Base-by-base conservation (phyloP, 768 basidiomycete species). In the Phylloporus arenicola region DNA sequence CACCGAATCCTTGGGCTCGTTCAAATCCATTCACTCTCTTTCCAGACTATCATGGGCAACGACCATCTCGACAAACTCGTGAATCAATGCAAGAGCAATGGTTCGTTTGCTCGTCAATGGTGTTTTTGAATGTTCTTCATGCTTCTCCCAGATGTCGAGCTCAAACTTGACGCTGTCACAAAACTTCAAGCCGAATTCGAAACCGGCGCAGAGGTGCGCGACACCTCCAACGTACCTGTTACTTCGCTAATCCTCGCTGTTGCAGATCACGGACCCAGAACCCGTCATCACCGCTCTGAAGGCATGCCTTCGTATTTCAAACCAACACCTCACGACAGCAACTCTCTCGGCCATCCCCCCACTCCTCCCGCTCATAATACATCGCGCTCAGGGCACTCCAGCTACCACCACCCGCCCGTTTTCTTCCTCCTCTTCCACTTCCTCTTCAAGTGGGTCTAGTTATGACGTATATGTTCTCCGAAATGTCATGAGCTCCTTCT, bases 141-240 rank as follows among this genome's bases (percentile, higher is more conserved):
- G 43, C 43, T 29, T 46, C 25, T 46, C 41, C 56, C 59, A 91
- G 89, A 92, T 67, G 80, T 86, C 51, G 89, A 92, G 69, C 75
- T 79, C 54, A 89, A 84, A 71, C 76, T 89, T 20, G 88, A 92
- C 64, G 88, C 86, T 24, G 74, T 92, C 54, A 75, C 81, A 51
- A 91, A 88, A 70, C 75, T 92, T 38, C 84, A 91, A 66, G 74
- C 73, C 33, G 80, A 84, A 68, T 86, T 89, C 63, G 86, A 89
- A 68, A 71, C 77, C 34, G 82, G 80, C 43, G 64, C 77, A 51
- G 82, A 92, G 76, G 90, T 89, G 65, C 43, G 70, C 55, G 50
- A 59, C 27, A 38, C 29, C 44, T 24, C 42, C 49, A 47, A 33
- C 39, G 38, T 43, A 50, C 44, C 44, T 52, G 22, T 50, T 54